Evolutionary conservation across 306 rosid species (phyloP).

Genomic region (Sphenostylis stenocarpa): DNA sequence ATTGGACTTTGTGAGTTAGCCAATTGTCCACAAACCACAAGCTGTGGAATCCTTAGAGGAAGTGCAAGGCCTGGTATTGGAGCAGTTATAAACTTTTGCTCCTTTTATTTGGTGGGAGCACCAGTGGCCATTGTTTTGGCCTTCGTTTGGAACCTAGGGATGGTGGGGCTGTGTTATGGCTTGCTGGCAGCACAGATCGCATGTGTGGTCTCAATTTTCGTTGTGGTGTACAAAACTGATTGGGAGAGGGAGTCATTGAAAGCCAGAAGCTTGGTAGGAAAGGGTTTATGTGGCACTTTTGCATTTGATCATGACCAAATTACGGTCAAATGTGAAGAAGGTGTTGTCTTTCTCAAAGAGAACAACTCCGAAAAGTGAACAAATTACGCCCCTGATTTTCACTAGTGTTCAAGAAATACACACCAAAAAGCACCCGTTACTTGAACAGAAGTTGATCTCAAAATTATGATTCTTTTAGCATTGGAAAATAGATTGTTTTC

Average conservation of each 20-base stretch:
- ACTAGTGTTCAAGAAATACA: neutral
- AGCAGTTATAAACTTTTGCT: conserved; percentile 47
- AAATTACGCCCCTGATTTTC: neutral
- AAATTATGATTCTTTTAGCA: neutral
- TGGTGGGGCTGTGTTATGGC: conserved; percentile 64
- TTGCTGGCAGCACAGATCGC: conserved; percentile 56
- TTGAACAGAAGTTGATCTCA: neutral
- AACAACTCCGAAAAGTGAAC: neutral
- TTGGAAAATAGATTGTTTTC: neutral
- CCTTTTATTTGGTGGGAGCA: conserved; percentile 67
- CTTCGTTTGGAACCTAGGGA: conserved; percentile 44
- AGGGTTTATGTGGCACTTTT: neutral
- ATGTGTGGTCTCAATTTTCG: conserved; percentile 46
- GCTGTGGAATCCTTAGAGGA: conserved; percentile 61
- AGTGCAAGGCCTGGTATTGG: conserved; percentile 63
- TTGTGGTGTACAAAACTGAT: conserved; percentile 48
- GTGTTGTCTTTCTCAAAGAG: conserved; percentile 29
- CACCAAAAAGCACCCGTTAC: neutral
- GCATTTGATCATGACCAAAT: conserved; percentile 1
- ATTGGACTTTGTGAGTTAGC: conserved; percentile 58
- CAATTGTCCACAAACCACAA: conserved; percentile 61
- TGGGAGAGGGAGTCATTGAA: conserved; percentile 54
- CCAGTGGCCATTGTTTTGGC: conserved; percentile 51
- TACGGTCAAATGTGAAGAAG: conserved; percentile 34
- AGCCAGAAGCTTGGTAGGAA: conserved; percentile 53